Percentiles rank a stretch among this genome's conserved stretches.
phyloP scores from a whole-genome alignment of 441 rosid genomes.

The Populus hybrid region DNA sequence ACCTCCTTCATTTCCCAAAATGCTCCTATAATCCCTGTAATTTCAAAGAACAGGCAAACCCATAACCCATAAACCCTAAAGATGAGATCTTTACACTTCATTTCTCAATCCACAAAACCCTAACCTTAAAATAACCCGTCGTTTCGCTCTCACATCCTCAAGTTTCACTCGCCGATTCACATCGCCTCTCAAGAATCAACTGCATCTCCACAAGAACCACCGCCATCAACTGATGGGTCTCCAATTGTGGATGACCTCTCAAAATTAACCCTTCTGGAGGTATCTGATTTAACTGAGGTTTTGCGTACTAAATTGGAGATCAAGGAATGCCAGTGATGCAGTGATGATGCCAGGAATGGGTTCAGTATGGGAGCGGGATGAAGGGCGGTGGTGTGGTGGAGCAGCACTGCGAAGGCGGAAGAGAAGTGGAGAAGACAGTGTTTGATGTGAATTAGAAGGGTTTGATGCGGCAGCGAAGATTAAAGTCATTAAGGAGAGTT shows the following conservation, averaged over 20 bases:
- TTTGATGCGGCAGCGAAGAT: constrained; percentile 67
- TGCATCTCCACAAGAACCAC: background rate
- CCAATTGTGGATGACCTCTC: constrained; percentile 63
- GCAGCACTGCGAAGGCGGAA: constrained; percentile 29
- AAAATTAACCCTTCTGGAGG: constrained; percentile 65
- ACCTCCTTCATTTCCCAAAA: background rate
- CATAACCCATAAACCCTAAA: background rate
- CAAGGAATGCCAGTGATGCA: constrained; percentile 71
- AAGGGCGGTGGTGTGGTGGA: constrained; percentile 33
- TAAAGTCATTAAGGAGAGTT: constrained; percentile 86
- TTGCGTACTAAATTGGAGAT: constrained; percentile 56
- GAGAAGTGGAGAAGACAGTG: constrained; percentile 64
- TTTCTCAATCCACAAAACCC: constrained; percentile 36
- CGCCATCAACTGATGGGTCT: constrained; percentile 39
- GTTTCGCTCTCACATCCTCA: background rate
- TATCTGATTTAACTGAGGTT: constrained; percentile 60
- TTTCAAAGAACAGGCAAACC: background rate
- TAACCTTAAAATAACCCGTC: background rate
- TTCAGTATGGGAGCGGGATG: constrained; percentile 37
- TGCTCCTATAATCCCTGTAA: background rate
- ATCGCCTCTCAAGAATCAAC: constrained; percentile 32
- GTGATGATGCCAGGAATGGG: constrained; percentile 88
- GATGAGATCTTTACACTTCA: constrained; percentile 47
- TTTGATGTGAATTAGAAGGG: constrained; percentile 77
- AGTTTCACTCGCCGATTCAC: constrained; percentile 24